Evolutionary conservation across 768 basidiomycete genomes (phyloP).

Genomic region (Hirschioporus abietinus): DNA sequence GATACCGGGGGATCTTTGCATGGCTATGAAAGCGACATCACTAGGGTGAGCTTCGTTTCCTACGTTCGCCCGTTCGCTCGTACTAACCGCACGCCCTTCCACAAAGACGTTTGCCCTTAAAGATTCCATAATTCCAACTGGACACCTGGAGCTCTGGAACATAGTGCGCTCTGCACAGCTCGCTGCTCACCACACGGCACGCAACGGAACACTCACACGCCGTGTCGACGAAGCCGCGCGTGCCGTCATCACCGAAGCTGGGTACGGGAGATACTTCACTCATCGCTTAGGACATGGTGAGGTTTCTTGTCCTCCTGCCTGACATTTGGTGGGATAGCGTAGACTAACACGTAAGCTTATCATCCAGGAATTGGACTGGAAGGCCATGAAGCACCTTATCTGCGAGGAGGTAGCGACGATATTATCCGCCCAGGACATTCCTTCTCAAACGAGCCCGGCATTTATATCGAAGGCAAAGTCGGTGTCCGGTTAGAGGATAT

Average conservation of each 20-base stretch:
- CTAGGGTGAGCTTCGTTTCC: slow-evolving; percentile 45
- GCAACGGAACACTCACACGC: slow-evolving; percentile 43
- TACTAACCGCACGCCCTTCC: background rate
- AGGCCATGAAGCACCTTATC: slow-evolving; percentile 76
- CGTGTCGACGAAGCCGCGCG: slow-evolving; percentile 63
- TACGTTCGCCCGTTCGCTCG: slow-evolving; percentile 7
- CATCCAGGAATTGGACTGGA: slow-evolving; percentile 74
- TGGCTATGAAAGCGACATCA: slow-evolving; percentile 76
- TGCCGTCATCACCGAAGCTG: slow-evolving; percentile 32
- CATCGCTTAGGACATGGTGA: slow-evolving; percentile 78
- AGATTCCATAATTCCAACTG: slow-evolving; percentile 45
- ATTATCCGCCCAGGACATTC: slow-evolving; percentile 59
- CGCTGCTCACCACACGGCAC: slow-evolving; percentile 43
- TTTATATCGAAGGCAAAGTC: slow-evolving; percentile 68
- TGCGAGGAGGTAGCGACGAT: slow-evolving; percentile 62
- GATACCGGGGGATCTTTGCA: slow-evolving; percentile 69
- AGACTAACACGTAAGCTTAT: background rate
- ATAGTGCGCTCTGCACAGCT: slow-evolving; percentile 60
- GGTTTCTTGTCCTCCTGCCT: slow-evolving; percentile 11
- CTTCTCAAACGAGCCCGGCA: slow-evolving; percentile 79
- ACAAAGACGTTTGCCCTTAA: slow-evolving; percentile 60
- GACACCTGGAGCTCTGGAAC: slow-evolving; percentile 57
- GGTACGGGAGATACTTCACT: slow-evolving; percentile 61
- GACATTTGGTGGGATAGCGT: too few relatives aligned
- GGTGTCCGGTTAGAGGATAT: slow-evolving; percentile 85